Evolutionary conservation across 1,284 basidiomycete genomes (phyloP).

Genomic region (Microstroma glucosiphilum): DNA sequence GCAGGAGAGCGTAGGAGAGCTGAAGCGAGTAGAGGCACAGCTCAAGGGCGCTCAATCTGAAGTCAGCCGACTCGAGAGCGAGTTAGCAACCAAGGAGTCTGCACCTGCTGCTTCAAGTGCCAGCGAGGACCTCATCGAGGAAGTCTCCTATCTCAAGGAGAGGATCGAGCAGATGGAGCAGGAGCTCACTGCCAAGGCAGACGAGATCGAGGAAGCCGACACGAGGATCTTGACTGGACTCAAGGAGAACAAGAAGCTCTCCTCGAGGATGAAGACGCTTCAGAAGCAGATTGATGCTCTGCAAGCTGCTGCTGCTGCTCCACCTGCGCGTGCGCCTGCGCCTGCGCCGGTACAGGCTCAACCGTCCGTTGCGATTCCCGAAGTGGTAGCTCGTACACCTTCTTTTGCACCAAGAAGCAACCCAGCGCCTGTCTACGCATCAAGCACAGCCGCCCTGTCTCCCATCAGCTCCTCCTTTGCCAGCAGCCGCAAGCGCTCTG

Average conservation of each 20-base stretch:
- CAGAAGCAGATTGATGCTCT: not conserved
- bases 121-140: conserved; percentile 2
- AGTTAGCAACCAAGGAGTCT: not conserved
- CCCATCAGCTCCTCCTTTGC: not conserved
- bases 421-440: not conserved
- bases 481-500: not conserved
- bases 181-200: conserved; percentile 20
- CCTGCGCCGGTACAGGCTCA: no score
- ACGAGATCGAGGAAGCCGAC: conserved; percentile 4
- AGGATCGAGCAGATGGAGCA: conserved; percentile 29
- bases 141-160: conserved; percentile 14
- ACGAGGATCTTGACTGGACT: not conserved
- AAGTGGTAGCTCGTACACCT: no score
- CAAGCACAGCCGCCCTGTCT: not conserved
- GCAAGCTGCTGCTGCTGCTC: not conserved
- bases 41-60: not conserved
- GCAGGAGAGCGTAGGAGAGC: not conserved
- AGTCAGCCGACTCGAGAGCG: not conserved
- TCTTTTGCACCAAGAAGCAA: no score
- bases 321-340: no score
- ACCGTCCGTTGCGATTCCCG: no score
- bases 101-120: not conserved
- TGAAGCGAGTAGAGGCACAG: not conserved
- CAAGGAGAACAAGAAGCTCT: conserved; percentile 8
- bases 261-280: not conserved